Base-by-base conservation (phyloP, 2,329 filamentous ascomycete genomes). In the Exophiala alcalophila region DNA sequence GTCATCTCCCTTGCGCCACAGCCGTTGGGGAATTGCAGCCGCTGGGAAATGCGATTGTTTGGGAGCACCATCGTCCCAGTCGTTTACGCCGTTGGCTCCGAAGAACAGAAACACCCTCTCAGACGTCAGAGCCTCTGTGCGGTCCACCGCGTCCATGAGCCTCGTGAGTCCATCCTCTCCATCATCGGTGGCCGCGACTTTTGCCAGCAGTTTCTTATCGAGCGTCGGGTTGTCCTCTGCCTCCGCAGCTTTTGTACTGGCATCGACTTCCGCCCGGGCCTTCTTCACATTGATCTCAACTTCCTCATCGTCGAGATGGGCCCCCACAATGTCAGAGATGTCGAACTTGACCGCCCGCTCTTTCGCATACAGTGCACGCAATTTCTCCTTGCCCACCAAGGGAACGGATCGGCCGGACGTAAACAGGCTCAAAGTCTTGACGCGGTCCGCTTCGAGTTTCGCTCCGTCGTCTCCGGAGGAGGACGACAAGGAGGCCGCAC, bases 51-150 rank as follows among this genome's bases (percentile, higher is more conserved):
- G 52, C 18, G 54, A 42, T 19, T 55, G 53, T 10, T 51, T 41
- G 15, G 55, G 53, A 18, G 49, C 47, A 18, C 52, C 52, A 27
- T 60, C 49, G 20, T 63, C 31, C 33, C 49, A 49, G 28, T 50
- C 50, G 20, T 50, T 47, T 7, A 46, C 15, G 26, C 47, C 49
- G 19, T 34, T 18, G 16, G 42, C 46, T 20, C 67, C 63, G 51
- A 81, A 84, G 57, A 83, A 83, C 37, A 73, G 69, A 66, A 77
- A 84, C 4, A 63, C 61, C 37, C 69, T 68, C n/a, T 74, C 68
- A 11, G 65, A 59, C 14, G 74, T 65, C 27, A 77, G 66, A 19
- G 76, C 77, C 57, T 82, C 79, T 2, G 79, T 84, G 53, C 80
- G 70, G 48, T 71, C 67, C 53, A 84, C 71, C 25, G 80, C 80